These are phyloP conservation scores for Elsinoe australis DNA, from an alignment of 2,329 filamentous ascomycete species.

Conservation along the genomic window DNA sequence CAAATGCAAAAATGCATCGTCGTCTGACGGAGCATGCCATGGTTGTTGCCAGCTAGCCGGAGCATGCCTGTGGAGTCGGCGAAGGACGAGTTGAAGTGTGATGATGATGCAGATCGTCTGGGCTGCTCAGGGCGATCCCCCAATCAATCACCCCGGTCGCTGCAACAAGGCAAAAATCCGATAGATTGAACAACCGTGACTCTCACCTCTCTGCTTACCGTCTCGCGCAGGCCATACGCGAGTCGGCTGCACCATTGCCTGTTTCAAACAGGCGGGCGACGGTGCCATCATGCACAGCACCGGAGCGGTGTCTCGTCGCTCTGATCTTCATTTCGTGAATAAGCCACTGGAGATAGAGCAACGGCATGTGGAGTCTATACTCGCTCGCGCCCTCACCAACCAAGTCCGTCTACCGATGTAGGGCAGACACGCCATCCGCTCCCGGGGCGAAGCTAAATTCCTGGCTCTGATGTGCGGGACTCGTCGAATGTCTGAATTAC, in stretches of 20 bases:
- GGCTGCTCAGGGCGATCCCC: constrained; percentile 9
- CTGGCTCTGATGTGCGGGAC: not conserved
- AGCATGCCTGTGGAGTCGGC: not conserved
- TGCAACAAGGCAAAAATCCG: constrained; percentile 7
- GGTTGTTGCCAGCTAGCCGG: not conserved
- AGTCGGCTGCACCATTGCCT: constrained; percentile 12
- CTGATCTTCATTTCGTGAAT: constrained; percentile 14
- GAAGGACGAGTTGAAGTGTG: too few relatives aligned
- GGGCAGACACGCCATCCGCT: constrained; percentile 2
- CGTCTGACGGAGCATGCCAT: not conserved
- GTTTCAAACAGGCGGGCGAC: constrained; percentile 12
- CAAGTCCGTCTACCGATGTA: constrained; percentile 10
- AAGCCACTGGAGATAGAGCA: constrained; percentile 13
- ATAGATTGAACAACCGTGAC: constrained; percentile 1
- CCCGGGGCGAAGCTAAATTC: constrained; percentile 1
- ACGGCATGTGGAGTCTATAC: constrained; percentile 3
- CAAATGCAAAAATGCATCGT: not conserved
- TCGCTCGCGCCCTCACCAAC: not conserved
- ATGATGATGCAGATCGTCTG: constrained; percentile 8
- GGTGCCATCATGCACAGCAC: not conserved
- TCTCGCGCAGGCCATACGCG: constrained; percentile 1
- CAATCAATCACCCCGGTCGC: constrained; percentile 14
- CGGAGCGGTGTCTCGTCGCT: constrained; percentile 13
- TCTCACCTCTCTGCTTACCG: constrained; percentile 9
- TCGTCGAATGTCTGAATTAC: not conserved